Conservation (phyloP, 23 red algal genomes). For the Gracilariopsis chorda region DNA sequence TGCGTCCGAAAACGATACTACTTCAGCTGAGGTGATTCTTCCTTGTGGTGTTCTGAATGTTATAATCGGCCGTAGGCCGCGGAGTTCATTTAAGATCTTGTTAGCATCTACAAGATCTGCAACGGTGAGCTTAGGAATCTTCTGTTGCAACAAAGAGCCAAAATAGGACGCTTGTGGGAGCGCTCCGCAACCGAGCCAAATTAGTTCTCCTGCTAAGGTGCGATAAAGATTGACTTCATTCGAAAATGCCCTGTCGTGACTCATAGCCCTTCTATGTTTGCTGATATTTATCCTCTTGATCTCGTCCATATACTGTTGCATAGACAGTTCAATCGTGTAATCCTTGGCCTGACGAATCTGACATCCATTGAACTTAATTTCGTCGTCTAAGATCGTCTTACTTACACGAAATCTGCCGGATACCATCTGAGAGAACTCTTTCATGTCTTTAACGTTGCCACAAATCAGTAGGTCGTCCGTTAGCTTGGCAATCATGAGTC, state of each 20-base stretch:
- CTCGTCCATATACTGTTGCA: background rate
- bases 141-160: constrained; percentile 7
- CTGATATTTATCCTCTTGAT: background rate
- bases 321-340: background rate
- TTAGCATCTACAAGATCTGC: background rate
- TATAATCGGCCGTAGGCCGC: background rate
- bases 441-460: background rate
- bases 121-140: background rate
- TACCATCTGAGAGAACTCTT: background rate
- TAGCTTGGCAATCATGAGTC: background rate
- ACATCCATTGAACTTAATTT: background rate
- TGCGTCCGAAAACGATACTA: constrained; percentile 1
- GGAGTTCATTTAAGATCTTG: background rate
- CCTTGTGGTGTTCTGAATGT: background rate
- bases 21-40: background rate
- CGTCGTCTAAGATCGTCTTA: background rate
- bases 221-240: background rate
- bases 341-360: background rate
- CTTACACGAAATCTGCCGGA: background rate
- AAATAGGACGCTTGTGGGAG: constrained; percentile 16
- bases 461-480: background rate
- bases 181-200: background rate
- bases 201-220: background rate
- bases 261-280: background rate
- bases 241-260: background rate